These are phyloP conservation scores for Carex kokanica DNA, from an alignment of 176 grass and related monocot species.

Conservation along the genomic window DNA sequence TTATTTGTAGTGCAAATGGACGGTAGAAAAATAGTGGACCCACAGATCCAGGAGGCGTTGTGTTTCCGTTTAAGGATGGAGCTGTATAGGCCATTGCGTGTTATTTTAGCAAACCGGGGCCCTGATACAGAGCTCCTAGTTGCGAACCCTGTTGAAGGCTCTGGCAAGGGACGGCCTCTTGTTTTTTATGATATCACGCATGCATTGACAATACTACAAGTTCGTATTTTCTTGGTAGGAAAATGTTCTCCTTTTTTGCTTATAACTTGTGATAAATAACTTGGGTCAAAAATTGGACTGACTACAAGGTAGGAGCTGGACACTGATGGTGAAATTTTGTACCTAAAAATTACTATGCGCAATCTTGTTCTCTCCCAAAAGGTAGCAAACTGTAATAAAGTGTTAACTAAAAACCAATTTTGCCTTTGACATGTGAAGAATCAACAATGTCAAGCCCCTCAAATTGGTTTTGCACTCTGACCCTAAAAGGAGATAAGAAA, in stretches of 20 bases:
- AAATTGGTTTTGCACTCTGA: neutral
- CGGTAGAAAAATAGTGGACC: slow-evolving; percentile 63
- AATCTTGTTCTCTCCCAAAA: neutral
- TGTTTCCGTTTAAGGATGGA: slow-evolving; percentile 55
- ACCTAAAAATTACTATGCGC: neutral
- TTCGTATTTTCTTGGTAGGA: slow-evolving; percentile 65
- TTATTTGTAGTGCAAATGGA: slow-evolving; percentile 72
- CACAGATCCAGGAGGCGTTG: slow-evolving; percentile 39
- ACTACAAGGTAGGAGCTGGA: neutral
- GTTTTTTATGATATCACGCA: slow-evolving; percentile 82
- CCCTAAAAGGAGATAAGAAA: neutral
- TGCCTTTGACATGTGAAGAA: neutral
- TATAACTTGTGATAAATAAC: neutral
- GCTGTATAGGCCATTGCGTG: slow-evolving; percentile 40
- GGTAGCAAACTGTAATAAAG: neutral
- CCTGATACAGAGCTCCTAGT: slow-evolving; percentile 73
- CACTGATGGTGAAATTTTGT: neutral
- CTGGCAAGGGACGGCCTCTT: slow-evolving; percentile 63
- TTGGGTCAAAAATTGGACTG: neutral
- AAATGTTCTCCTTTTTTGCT: neutral
- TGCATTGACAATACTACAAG: slow-evolving; percentile 70
- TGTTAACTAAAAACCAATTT: neutral
- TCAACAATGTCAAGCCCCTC: neutral
- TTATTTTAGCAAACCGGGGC: slow-evolving; percentile 52
- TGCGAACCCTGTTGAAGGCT: slow-evolving; percentile 67